Percentiles rank a stretch among this genome's conserved stretches.
Conservation (phyloP, 805 yeast genomes). For the Candida ipomoeae region DNA sequence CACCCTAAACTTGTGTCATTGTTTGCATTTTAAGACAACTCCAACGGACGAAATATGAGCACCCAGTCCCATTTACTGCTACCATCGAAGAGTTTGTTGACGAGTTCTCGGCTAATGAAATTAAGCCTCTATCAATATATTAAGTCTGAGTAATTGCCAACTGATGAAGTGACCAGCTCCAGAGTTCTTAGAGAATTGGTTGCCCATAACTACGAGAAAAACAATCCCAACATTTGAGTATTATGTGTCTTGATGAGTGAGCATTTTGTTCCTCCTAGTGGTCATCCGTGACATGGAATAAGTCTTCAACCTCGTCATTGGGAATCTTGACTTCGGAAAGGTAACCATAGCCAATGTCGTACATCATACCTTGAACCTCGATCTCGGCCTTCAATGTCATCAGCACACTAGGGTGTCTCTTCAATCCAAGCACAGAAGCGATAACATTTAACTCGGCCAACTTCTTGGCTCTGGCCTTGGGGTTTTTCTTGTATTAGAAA, state of each 20-base stretch:
- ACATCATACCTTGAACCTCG: constrained; percentile 22
- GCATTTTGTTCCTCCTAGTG: constrained; percentile 22
- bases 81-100: no score
- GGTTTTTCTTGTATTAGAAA: constrained; percentile 11
- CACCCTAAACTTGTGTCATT: no score
- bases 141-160: no score
- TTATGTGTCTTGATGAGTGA: constrained; percentile 10
- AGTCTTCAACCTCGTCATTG: constrained; percentile 40
- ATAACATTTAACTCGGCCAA: constrained; percentile 20
- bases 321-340: constrained; percentile 24
- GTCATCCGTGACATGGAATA: constrained; percentile 35
- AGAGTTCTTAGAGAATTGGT: no score
- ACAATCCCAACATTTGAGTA: no score
- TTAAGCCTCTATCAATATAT: no score
- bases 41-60: no score
- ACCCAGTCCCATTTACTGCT: no score
- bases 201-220: no score
- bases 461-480: constrained; percentile 16
- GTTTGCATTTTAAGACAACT: no score
- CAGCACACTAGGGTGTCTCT: constrained; percentile 19
- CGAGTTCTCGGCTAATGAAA: no score
- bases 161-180: no score
- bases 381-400: constrained; percentile 18
- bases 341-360: constrained; percentile 17
- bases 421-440: constrained; percentile 17